Base-by-base conservation (phyloP, 495 filamentous ascomycete genomes). In the Penicillium salamii region DNA sequence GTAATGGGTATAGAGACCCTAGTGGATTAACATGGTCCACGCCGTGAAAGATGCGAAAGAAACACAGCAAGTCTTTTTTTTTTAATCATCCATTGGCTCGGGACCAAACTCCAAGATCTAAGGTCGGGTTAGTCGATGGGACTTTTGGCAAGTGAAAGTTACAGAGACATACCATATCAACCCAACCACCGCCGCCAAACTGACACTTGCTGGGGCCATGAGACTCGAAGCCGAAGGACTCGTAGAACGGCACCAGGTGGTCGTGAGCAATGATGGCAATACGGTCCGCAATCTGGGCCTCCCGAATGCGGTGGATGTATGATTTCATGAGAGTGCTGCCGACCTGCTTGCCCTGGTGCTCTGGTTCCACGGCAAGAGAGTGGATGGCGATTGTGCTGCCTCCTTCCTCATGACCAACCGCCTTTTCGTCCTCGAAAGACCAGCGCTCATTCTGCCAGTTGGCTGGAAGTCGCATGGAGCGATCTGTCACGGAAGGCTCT, bases 181-280 rank as follows among this genome's bases (percentile, higher is more conserved):
- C 72, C 90, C 91, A 96, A 19, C 82, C 86, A 44, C 89, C 89
- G 18, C 90, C 90, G 8, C 84, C 88, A 68, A 88, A 90, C 43
- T 71, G 69, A 40, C 72, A 77, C 42, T 72, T 63, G 64, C 90
- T 95, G 45, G 69, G 61, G 0, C 90, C 91, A n/a, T 65, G 57
- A 48, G 83, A 78, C 54, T 68, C 68, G 58, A 92, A 97, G 1
- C 89, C 89, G 35, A 90, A 80, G 7, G 74, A 75, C 61, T 89
- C 79, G 62, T 96, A 97, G 63, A 87, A 97, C 0, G 68, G 59
- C 12, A 91, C 68, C 23, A 93, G 62, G 38, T 80, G 69, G 46
- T 89, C 83, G 58, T 87, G 84, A n/a, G 86, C 83, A 50, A 96
- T 83, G 38, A 97, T 73, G 3, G 87, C 83, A 52, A 92, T 79